Base-by-base conservation (phyloP, 2,329 filamentous ascomycete genomes). In the Sporothrix phasma region DNA sequence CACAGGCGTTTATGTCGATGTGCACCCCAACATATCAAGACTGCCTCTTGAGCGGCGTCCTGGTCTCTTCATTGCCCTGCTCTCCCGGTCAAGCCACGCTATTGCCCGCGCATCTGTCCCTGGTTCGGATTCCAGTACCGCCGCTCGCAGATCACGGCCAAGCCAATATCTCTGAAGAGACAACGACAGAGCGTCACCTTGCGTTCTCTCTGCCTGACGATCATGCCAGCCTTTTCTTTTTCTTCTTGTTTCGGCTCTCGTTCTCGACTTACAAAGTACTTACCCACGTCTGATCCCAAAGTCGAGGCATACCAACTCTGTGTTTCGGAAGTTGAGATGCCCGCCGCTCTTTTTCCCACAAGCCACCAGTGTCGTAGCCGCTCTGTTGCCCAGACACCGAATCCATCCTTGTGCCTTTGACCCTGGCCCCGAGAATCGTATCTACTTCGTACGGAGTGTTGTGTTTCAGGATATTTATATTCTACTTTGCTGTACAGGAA, bases 371-470 rank as follows among this genome's bases (percentile, higher is more conserved):
- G 56, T 59, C 39, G 56, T 45, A 61, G 60, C 60, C 46, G 61
- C 49, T 63, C 34, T 46, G 61, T 56, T 63, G 49, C 61, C 61
- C 49, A 56, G 24, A 63, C 61, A 34, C 61, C 60, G 13, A n/a
- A 11, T 17, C 17, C 11, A 13, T 19, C 34, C 34, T 37, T 37
- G 15, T 15, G 11, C 11, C 31, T 31, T 31, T 10, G 11, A 4
- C 11, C 43, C 43, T 46, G 26, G n/a, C n/a, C 56, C 45, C 31
- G 45, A 31, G 26, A 54, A 62, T 46, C 61, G 34, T 63, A 56
- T 56, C 49, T 43, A 63, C 47, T n/a, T n/a, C n/a, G n/a, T n/a
- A n/a, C 47, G 61, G 56, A 49, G 15, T 46, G 24, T n/a, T 37
- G 22, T 46, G 61, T 63, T 63, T 63, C 61, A 63, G 61, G 39